Percentiles rank a stretch among this genome's conserved stretches.
Conservation (phyloP, 345 rosid genomes). For the Gossypioides kirkii region DNA sequence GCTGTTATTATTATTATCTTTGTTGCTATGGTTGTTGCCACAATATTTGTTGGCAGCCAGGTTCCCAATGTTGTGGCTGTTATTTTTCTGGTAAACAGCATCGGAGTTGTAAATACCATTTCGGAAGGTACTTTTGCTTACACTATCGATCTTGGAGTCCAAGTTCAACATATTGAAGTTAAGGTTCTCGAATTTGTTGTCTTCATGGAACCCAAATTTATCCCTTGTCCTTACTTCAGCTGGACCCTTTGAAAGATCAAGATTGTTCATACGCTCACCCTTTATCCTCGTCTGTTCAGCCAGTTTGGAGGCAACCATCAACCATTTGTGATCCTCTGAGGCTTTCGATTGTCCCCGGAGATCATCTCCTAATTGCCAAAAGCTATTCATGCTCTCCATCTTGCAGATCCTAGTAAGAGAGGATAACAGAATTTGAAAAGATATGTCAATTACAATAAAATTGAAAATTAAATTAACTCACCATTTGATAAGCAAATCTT, state of each 20-base stretch:
- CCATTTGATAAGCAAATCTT: background rate
- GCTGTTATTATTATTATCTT: slow-evolving; percentile 41
- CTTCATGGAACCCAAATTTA: slow-evolving; percentile 72
- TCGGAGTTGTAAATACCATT: slow-evolving; percentile 55
- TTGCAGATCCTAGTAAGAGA: slow-evolving; percentile 24
- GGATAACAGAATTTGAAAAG: background rate
- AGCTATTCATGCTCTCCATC: slow-evolving; percentile 66
- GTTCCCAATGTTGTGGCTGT: slow-evolving; percentile 40
- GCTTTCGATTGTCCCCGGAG: slow-evolving; percentile 87
- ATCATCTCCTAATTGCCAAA: slow-evolving; percentile 95
- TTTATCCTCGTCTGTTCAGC: slow-evolving; percentile 77
- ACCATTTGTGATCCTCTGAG: slow-evolving; percentile 85
- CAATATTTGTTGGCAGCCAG: slow-evolving; percentile 53
- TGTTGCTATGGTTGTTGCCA: slow-evolving; percentile 48
- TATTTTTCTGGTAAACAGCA: slow-evolving; percentile 63
- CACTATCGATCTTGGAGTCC: slow-evolving; percentile 54
- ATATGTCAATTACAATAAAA: background rate
- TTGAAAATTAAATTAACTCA: background rate
- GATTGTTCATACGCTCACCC: slow-evolving; percentile 85
- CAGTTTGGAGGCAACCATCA: slow-evolving; percentile 75
- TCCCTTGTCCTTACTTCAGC: slow-evolving; percentile 59
- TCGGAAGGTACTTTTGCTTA: slow-evolving; percentile 50
- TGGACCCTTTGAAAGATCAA: slow-evolving; percentile 70
- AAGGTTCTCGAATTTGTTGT: slow-evolving; percentile 57
- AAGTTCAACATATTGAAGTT: slow-evolving; percentile 80